A percentile compares a stretch with the other conserved stretches of the same genome.
Conservation (phyloP, 768 basidiomycete genomes). For the Cystofilobasidium capitatum region DNA sequence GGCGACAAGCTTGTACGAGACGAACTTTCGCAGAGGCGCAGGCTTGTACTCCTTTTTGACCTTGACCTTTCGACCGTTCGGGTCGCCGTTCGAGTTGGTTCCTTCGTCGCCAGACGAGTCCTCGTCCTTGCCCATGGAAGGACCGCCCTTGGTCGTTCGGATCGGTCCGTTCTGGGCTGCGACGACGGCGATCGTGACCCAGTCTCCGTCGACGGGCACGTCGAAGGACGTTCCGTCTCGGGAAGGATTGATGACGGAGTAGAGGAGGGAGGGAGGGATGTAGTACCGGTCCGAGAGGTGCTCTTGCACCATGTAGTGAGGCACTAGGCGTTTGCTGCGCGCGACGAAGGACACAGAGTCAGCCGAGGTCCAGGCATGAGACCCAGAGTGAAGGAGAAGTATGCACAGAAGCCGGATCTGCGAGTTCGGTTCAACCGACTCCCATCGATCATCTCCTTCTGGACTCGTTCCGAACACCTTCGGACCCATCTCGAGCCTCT, state of each 20-base stretch:
- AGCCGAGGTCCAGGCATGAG: neutral
- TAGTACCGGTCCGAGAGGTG: conserved; percentile 76
- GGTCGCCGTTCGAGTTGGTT: neutral
- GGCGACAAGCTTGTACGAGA: conserved; percentile 57
- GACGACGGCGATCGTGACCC: conserved; percentile 91
- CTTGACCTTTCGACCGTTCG: conserved; percentile 27
- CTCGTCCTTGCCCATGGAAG: conserved; percentile 20
- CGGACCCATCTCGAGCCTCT: conserved; percentile 69
- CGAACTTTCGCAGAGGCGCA: conserved; percentile 49
- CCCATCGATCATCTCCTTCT: conserved; percentile 64
- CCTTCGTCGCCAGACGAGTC: conserved; percentile 44
- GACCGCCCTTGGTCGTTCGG: conserved; percentile 47
- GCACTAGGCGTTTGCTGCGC: conserved; percentile 57
- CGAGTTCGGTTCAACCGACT: conserved; percentile 79
- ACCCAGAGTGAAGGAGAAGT: neutral
- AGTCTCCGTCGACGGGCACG: conserved; percentile 82
- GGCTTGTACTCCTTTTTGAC: conserved; percentile 27
- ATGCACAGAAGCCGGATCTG: conserved; percentile 72
- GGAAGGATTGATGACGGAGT: conserved; percentile 68
- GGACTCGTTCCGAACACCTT: conserved; percentile 57
- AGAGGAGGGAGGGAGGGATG: conserved; percentile 76
- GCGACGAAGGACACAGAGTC: neutral
- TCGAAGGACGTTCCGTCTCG: conserved; percentile 78
- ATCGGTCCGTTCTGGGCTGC: conserved; percentile 72
- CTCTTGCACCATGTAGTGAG: conserved; percentile 69